Evolutionary conservation across 2,329 filamentous ascomycete species (phyloP).

Genomic region (Xylaria sp.): DNA sequence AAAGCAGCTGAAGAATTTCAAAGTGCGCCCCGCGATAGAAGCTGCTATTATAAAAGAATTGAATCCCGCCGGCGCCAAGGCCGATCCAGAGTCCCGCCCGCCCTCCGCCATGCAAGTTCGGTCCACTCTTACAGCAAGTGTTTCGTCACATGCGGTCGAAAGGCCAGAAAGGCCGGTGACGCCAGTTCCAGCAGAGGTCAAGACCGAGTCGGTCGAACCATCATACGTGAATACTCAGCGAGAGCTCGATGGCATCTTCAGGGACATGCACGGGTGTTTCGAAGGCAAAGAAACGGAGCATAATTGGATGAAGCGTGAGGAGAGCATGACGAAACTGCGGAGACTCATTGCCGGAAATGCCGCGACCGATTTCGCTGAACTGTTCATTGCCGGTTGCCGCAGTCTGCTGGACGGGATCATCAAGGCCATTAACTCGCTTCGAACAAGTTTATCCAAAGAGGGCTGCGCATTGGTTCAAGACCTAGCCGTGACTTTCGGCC

Average conservation of each 20-base stretch:
- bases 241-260: slow-evolving; percentile 83
- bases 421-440: slow-evolving; percentile 74
- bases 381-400: slow-evolving; percentile 67
- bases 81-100: slow-evolving; percentile 37
- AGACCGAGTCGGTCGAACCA: slow-evolving; percentile 68
- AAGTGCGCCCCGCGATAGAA: slow-evolving; percentile 81
- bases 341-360: slow-evolving; percentile 79
- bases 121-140: slow-evolving; percentile 44
- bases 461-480: slow-evolving; percentile 82
- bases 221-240: slow-evolving; percentile 76
- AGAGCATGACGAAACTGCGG: slow-evolving; percentile 70
- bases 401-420: slow-evolving; percentile 78
- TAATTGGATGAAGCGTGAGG: slow-evolving; percentile 86
- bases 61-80: slow-evolving; percentile 43
- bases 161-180: slow-evolving; percentile 56
- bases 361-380: slow-evolving; percentile 65
- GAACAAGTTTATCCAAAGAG: slow-evolving; percentile 86
- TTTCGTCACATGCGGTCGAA: slow-evolving; percentile 45
- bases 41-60: slow-evolving; percentile 74
- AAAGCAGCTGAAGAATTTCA: slow-evolving; percentile 75
- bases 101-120: slow-evolving; percentile 36
- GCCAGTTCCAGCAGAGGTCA: slow-evolving; percentile 60
- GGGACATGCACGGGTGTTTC: slow-evolving; percentile 73
- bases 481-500: slow-evolving; percentile 67
- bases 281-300: slow-evolving; percentile 85